Percentiles rank a stretch among this genome's conserved stretches.
Evolutionary conservation across 768 basidiomycete species (phyloP).

Genomic region (Termitomyces sp.): DNA sequence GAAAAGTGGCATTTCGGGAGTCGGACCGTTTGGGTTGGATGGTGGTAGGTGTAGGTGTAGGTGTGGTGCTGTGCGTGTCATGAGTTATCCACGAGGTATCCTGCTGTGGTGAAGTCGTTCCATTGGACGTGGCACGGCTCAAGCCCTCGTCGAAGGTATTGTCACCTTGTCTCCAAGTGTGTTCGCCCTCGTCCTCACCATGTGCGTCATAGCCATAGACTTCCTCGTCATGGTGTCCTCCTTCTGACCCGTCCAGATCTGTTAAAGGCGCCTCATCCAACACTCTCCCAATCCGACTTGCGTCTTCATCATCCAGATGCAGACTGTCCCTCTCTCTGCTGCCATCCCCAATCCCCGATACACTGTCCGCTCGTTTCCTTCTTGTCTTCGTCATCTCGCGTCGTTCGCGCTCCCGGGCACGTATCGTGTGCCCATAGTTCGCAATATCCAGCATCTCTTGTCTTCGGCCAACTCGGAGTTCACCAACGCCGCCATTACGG

Average conservation of each 20-base stretch:
- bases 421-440: conserved; percentile 69
- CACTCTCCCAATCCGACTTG: conserved; percentile 46
- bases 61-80: conserved; percentile 38
- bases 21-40: conserved; percentile 23
- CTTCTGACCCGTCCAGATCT: conserved; percentile 60
- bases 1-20: conserved; percentile 25
- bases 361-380: conserved; percentile 65
- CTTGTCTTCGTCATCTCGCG: conserved; percentile 23
- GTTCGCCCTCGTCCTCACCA: conserved; percentile 23
- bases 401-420: conserved; percentile 19
- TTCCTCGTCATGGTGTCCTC: conserved; percentile 21
- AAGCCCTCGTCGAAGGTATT: conserved; percentile 12
- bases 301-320: conserved; percentile 60
- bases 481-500: conserved; percentile 86
- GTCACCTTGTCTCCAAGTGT: conserved; percentile 3
- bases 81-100: conserved; percentile 16
- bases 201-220: conserved; percentile 16
- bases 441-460: conserved; percentile 89
- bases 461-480: conserved; percentile 67
- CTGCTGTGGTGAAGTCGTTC: conserved; percentile 11
- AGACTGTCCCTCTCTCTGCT: conserved; percentile 62
- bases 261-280: conserved; percentile 75
- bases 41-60: conserved; percentile 31
- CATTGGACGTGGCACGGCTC: conserved; percentile 14
- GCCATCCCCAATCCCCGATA: conserved; percentile 39